Evolutionary conservation across 2,329 filamentous ascomycete species (phyloP).

Genomic region (Exophiala phaeomuriformis): DNA sequence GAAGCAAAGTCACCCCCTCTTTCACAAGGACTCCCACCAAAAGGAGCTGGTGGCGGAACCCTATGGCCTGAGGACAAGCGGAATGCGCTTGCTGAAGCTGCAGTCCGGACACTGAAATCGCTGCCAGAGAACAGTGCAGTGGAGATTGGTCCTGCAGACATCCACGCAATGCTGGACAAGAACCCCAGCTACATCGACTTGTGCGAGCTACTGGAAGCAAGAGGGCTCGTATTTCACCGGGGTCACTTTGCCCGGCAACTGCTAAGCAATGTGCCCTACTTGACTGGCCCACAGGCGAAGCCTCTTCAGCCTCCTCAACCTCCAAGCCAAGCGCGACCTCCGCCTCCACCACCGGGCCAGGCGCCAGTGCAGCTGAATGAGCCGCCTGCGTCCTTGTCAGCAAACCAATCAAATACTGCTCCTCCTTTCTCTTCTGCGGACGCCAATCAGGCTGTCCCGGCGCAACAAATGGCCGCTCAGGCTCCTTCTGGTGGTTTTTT

Average conservation of each 20-base stretch:
- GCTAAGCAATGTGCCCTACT: constrained; percentile 30
- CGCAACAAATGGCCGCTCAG: neutral
- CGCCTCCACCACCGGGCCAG: neutral
- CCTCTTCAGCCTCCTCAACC: neutral
- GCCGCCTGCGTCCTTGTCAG: neutral
- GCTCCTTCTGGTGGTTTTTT: neutral
- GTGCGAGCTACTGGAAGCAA: constrained; percentile 47
- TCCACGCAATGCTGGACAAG: constrained; percentile 43
- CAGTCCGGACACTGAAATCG: constrained; percentile 41
- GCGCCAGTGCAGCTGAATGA: neutral
- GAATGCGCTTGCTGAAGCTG: constrained; percentile 44
- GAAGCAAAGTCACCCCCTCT: neutral
- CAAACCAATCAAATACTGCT: neutral
- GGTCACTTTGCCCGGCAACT: constrained; percentile 48
- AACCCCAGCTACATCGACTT: constrained; percentile 52
- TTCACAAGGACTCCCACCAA: constrained; percentile 8
- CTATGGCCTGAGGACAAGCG: constrained; percentile 47
- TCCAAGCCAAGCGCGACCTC: neutral
- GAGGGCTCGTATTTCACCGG: constrained; percentile 46
- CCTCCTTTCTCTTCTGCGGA: neutral
- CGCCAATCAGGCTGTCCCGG: neutral
- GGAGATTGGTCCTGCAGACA: constrained; percentile 34
- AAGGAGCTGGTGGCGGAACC: constrained; percentile 27
- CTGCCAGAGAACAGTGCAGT: constrained; percentile 38
- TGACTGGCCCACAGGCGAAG: constrained; percentile 13